These are phyloP conservation scores for Botrytis aclada DNA, from an alignment of 2,329 filamentous ascomycete species.

Conservation along the genomic window DNA sequence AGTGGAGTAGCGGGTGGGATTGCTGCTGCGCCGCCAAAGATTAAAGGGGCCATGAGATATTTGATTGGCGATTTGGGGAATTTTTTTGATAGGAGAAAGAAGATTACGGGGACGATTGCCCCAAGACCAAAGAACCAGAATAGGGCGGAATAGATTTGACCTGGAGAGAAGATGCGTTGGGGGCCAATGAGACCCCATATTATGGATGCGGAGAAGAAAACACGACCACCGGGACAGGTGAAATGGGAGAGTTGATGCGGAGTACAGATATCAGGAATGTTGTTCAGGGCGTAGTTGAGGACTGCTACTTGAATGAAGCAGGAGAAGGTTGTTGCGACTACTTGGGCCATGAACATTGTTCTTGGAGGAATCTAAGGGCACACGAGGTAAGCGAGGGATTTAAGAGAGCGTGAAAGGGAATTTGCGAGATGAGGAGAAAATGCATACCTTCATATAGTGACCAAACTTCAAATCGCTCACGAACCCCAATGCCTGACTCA, in stretches of 20 bases:
- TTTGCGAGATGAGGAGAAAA: neutral
- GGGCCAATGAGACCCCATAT: constrained; percentile 75
- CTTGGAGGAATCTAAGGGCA: constrained; percentile 30
- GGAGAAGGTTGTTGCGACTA: constrained; percentile 58
- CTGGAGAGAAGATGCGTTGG: constrained; percentile 40
- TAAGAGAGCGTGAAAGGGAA: neutral
- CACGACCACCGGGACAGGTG: constrained; percentile 49
- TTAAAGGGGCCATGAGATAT: constrained; percentile 29
- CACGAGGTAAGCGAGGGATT: neutral
- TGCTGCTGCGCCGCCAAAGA: constrained; percentile 27
- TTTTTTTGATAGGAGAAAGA: constrained; percentile 44
- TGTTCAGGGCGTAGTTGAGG: constrained; percentile 58
- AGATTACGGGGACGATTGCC: constrained; percentile 29
- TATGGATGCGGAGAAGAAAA: constrained; percentile 67
- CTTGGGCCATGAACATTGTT: constrained; percentile 42
- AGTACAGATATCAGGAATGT: constrained; percentile 63
- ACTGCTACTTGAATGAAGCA: constrained; percentile 64
- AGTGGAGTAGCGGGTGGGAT: constrained; percentile 67
- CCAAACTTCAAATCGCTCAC: constrained; percentile 50
- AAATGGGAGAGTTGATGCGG: constrained; percentile 53
- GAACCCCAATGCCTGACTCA: constrained; percentile 53
- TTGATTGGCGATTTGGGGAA: constrained; percentile 61
- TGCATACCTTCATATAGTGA: constrained; percentile 47
- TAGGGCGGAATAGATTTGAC: constrained; percentile 33
- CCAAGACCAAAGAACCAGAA: constrained; percentile 36